Evolutionary conservation across 2,329 filamentous ascomycete genomes (phyloP).

Genomic region (Chaetomiaceae sp.): DNA sequence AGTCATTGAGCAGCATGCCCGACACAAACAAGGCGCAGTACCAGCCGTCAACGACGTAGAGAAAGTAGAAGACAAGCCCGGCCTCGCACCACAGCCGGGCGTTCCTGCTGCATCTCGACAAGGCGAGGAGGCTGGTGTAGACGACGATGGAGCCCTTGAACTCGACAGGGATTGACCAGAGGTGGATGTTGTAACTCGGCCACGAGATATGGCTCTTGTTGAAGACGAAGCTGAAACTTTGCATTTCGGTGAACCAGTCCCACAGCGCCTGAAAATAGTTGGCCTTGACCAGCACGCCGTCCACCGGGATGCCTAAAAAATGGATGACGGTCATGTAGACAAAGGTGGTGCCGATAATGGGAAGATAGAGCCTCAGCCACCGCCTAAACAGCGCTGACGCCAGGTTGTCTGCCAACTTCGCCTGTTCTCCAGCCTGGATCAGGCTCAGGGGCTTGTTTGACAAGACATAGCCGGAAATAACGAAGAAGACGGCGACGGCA

Average conservation of each 20-base stretch:
- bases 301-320: constrained; percentile 42
- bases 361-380: constrained; percentile 44
- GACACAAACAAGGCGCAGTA: constrained; percentile 54
- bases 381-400: constrained; percentile 43
- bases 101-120: constrained; percentile 50
- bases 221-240: constrained; percentile 65
- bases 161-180: constrained; percentile 60
- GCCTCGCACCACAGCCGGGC: constrained; percentile 51
- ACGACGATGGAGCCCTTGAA: constrained; percentile 59
- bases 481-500: constrained; percentile 54
- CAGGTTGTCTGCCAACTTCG: constrained; percentile 41
- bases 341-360: constrained; percentile 50
- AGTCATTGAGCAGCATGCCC: constrained; percentile 57
- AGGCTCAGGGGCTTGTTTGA: constrained; percentile 46
- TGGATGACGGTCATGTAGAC: constrained; percentile 50
- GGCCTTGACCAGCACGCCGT: constrained; percentile 34
- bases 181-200: constrained; percentile 55
- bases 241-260: constrained; percentile 48
- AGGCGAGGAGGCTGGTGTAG: constrained; percentile 53
- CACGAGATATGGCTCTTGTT: constrained; percentile 48
- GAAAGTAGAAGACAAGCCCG: constrained; percentile 57
- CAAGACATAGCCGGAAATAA: constrained; percentile 56
- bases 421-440: constrained; percentile 41
- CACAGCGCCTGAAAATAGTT: constrained; percentile 47
- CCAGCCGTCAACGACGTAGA: constrained; percentile 61